Base-by-base conservation (phyloP, 2,329 filamentous ascomycete species). In the Lecanicillium sp. region DNA sequence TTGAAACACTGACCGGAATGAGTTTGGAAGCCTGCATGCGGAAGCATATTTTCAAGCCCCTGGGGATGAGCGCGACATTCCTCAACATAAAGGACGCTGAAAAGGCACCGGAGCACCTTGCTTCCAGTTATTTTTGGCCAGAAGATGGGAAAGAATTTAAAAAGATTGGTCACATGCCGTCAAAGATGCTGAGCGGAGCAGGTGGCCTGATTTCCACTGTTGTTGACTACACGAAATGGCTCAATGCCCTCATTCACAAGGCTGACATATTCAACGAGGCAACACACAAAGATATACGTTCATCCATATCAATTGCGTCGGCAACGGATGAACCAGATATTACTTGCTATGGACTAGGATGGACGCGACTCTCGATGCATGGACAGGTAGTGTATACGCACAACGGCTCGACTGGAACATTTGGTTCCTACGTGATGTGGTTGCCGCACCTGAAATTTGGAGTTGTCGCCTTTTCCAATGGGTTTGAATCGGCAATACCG, bases 151-250 rank as follows among this genome's bases (percentile, higher is more conserved):
- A 44, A 0, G 17, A 46, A 4, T 47, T 59, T 9, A 41, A 46
- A 0, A 40, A 49, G 7, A 47, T 54, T 10, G 49, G 63, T 4
- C 46, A 54, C 11, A 42, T 50, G 36, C 40, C 49, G 3, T 36
- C 47, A 7, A 37, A 39, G 20, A 59, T 55, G 49, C 44, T 57
- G 27, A 58, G 58, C 44, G 66, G 64, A 10, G 63, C 64, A 2
- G 66, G 64, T 2, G 57, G 53, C 12, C 51, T 64, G 32, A 52
- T 75, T 17, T 68, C 65, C 19, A 71, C 61, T 33, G 68, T 68
- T 2, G 39, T 58, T 8, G 72, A 76, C 53, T 75, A 72, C 47
- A 50, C 61, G 2, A 66, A 63, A 46, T 79, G 72, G 73, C 46
- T 75, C 3, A 56, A 58, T 18, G 68, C 65, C 14, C 53, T 75